phyloP scores from a whole-genome alignment of 176 grass and related monocot species.

The Poa pratensis region DNA sequence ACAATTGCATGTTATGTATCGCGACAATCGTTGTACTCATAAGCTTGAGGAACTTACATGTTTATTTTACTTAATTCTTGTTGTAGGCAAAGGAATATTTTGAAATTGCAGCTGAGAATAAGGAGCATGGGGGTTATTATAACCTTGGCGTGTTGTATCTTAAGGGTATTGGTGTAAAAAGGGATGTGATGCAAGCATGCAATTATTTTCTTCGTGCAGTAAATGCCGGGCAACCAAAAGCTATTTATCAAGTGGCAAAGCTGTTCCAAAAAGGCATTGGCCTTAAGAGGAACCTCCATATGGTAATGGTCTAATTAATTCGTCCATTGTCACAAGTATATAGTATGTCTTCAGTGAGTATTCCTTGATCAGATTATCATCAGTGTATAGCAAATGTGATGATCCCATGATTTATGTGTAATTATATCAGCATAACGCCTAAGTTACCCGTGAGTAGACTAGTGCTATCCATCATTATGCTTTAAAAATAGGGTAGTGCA shows the following conservation, averaged over 20 bases:
- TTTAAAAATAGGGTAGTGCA: neutral
- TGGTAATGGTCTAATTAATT: conserved; percentile 54
- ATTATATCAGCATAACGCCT: neutral
- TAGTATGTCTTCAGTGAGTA: conserved; percentile 12
- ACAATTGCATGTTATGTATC: neutral
- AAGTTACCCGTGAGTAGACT: neutral
- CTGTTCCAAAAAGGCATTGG: conserved; percentile 93
- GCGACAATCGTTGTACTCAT: neutral
- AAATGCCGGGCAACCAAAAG: conserved; percentile 95
- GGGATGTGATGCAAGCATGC: conserved; percentile 67
- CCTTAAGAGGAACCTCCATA: conserved; percentile 94
- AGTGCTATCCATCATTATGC: neutral
- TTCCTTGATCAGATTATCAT: conserved; percentile 13
- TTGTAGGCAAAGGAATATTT: conserved; percentile 92
- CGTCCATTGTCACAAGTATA: neutral
- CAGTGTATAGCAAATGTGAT: neutral
- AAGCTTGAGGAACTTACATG: conserved; percentile 12
- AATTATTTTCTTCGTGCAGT: conserved; percentile 75
- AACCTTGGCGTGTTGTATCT: conserved; percentile 95
- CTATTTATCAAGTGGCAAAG: conserved; percentile 96
- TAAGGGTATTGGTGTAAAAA: conserved; percentile 97
- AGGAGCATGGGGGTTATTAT: conserved; percentile 90
- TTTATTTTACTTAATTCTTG: conserved; percentile 36
- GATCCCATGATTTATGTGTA: neutral
- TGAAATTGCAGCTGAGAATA: conserved; percentile 81